Conservation (phyloP, 2,329 filamentous ascomycete species). For the Pyrenophora tritici-repentis region DNA sequence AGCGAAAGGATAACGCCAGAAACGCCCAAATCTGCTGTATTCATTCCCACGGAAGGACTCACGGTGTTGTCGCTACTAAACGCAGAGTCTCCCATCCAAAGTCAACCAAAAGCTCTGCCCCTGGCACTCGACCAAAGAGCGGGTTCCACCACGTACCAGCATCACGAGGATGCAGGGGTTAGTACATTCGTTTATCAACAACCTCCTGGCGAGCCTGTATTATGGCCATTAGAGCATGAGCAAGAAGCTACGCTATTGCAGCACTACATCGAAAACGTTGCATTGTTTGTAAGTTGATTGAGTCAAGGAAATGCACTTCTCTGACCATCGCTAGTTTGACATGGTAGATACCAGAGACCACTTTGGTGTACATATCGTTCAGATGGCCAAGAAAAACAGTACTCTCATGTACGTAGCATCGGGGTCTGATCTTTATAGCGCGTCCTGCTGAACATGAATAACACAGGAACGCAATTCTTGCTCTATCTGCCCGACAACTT, state of each 20-base stretch:
- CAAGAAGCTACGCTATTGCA: slow-evolving; percentile 46
- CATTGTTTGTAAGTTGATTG: slow-evolving; percentile 36
- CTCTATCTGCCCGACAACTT: slow-evolving; percentile 50
- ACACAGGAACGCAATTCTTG: slow-evolving; percentile 47
- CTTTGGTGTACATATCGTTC: slow-evolving; percentile 44
- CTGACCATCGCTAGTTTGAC: slow-evolving; percentile 35
- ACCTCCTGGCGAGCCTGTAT: slow-evolving; percentile 33
- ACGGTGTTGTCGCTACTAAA: slow-evolving; percentile 44
- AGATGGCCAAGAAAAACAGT: slow-evolving; percentile 44
- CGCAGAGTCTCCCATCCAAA: slow-evolving; percentile 35
- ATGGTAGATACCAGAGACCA: slow-evolving; percentile 43
- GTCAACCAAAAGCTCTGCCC: slow-evolving; percentile 18
- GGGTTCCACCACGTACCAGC: slow-evolving; percentile 12
- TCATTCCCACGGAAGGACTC: slow-evolving; percentile 37
- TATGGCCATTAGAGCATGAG: slow-evolving; percentile 45
- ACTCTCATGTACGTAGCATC: slow-evolving; percentile 38
- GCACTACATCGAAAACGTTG: slow-evolving; percentile 46
- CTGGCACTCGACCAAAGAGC: slow-evolving; percentile 22
- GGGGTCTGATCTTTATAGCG: too few relatives aligned
- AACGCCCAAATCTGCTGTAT: slow-evolving; percentile 23
- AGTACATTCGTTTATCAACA: slow-evolving; percentile 40
- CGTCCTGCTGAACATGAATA: background rate
- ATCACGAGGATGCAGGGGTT: slow-evolving; percentile 7
- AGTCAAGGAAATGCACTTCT: too few relatives aligned
- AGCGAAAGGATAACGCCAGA: slow-evolving; percentile 12